Evolutionary conservation across 257 asterid species (phyloP), one percentile per base, ranked within the genome.

Genomic region (Penstemon barbatus): DNA sequence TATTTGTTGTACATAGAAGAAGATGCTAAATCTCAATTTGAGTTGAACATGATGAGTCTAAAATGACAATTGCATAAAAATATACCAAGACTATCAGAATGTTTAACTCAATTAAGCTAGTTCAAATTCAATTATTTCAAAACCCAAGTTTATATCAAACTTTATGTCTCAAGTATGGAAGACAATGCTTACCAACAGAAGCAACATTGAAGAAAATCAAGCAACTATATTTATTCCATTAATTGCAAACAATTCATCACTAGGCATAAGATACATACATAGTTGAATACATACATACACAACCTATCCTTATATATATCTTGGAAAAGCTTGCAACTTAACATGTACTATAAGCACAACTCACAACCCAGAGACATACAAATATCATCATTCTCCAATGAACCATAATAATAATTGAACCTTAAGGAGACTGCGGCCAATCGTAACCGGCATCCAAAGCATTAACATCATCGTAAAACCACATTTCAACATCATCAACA

Each of bases 391-490:
- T 42, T 18, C 15, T 58, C 62, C 33, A 25, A 25, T 10, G 4
- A 46, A 46, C 53, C 55, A 44, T 9, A 64, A 71, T 57, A 15
- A 56, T 51, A 8, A 46, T 43, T 76, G 55, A 3, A 76, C 76
- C 71, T 80, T 61, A 86, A 76, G 96, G 97, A 68, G 91, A 83
- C 56, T 73, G 96, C 0, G 95, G 96, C 97, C 96, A 86, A 74
- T 85, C 96, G 67, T 76, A 85, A 5, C 88, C 89, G 15, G 82
- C 82, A 81, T 83, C 95, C 4, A 79, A 79, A 36, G 72, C 82
- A 74, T 86, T 74, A 11, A 74, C 78, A 71, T 82, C 90, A 43
- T 86, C 86, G 18, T 89, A 89, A 63, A 89, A 89, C 93, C 94
- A 84, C 90, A 91, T 81, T 74, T 80, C 90, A 0, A 87, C 81